phyloP scores from a whole-genome alignment of 129 eudicot genomes.

The Erigeron canadensis region DNA sequence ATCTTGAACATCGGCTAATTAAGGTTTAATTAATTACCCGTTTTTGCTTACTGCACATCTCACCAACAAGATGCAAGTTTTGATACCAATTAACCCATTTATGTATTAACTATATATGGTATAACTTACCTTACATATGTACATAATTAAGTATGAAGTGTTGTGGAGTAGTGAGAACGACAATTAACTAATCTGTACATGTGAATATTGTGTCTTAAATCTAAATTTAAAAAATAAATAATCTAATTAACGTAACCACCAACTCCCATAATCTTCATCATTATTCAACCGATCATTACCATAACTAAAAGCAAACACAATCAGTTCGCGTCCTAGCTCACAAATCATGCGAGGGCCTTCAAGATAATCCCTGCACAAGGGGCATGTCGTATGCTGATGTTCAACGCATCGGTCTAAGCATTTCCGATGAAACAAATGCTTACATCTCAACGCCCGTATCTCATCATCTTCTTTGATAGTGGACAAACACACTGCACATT shows the following conservation, averaged over 20 bases:
- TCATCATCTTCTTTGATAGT: slow-evolving; percentile 36
- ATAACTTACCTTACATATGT: too few relatives aligned
- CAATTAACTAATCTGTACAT: too few relatives aligned
- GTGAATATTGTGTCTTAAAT: not conserved
- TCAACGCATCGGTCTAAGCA: slow-evolving; percentile 44
- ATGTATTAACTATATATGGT: too few relatives aligned
- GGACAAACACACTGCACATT: slow-evolving; percentile 41
- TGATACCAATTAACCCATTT: too few relatives aligned
- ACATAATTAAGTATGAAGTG: too few relatives aligned
- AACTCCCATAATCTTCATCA: slow-evolving; percentile 16
- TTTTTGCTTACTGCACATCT: too few relatives aligned
- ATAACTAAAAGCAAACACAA: slow-evolving; percentile 15
- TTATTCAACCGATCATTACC: not conserved
- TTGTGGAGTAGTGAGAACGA: too few relatives aligned
- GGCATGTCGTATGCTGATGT: slow-evolving; percentile 33
- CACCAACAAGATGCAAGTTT: too few relatives aligned
- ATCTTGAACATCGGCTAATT: too few relatives aligned
- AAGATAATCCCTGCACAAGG: slow-evolving; percentile 39
- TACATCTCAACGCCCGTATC: slow-evolving; percentile 33
- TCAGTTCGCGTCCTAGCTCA: slow-evolving; percentile 32
- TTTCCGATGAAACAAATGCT: slow-evolving; percentile 39
- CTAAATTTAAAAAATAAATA: too few relatives aligned
- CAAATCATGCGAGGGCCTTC: slow-evolving; percentile 32
- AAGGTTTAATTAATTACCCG: too few relatives aligned
- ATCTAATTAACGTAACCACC: slow-evolving; percentile 35